These are phyloP conservation scores for Moesziomyces sp. DNA, from an alignment of 1,284 basidiomycete genomes.

Conservation along the genomic window DNA sequence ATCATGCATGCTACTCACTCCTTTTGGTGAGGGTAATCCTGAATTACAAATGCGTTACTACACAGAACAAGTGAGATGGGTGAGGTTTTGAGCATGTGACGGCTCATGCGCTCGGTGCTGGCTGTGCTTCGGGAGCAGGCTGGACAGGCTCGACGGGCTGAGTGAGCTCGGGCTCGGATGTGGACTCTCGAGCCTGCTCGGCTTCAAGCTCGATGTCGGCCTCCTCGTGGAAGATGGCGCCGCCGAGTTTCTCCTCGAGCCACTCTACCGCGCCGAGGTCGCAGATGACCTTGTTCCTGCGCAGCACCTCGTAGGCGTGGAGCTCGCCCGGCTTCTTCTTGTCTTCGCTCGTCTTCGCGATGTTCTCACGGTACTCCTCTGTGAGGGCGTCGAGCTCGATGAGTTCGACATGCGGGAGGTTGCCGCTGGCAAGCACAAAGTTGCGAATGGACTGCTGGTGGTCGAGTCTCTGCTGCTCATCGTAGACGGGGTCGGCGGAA, in stretches of 20 bases:
- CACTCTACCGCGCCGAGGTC: conserved; percentile 68
- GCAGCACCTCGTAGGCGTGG: conserved; percentile 66
- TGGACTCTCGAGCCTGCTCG: conserved; percentile 11
- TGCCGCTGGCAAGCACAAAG: conserved; percentile 58
- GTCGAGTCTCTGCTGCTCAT: conserved; percentile 44
- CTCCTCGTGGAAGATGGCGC: conserved; percentile 59
- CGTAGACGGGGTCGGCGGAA: conserved; percentile 59
- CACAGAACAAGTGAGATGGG: no score
- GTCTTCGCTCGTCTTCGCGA: conserved; percentile 52
- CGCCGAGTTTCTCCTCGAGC: conserved; percentile 67
- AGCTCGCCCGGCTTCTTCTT: conserved; percentile 66
- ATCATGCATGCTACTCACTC: no score
- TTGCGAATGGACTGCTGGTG: conserved; percentile 53
- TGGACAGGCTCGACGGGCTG: conserved; percentile 2
- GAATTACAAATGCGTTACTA: no score
- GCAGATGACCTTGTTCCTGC: conserved; percentile 54
- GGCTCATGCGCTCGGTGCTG: conserved; percentile 12
- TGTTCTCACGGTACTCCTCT: conserved; percentile 42
- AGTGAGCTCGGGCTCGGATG: conserved; percentile 3
- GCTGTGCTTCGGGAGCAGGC: conserved; percentile 6
- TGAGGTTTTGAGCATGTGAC: no score
- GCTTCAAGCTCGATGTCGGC: conserved; percentile 16
- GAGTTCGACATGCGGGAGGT: conserved; percentile 58
- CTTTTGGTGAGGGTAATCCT: no score
- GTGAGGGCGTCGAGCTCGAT: conserved; percentile 61